Base-by-base conservation (phyloP, 345 rosid species). In the Boechera retrofracta region DNA sequence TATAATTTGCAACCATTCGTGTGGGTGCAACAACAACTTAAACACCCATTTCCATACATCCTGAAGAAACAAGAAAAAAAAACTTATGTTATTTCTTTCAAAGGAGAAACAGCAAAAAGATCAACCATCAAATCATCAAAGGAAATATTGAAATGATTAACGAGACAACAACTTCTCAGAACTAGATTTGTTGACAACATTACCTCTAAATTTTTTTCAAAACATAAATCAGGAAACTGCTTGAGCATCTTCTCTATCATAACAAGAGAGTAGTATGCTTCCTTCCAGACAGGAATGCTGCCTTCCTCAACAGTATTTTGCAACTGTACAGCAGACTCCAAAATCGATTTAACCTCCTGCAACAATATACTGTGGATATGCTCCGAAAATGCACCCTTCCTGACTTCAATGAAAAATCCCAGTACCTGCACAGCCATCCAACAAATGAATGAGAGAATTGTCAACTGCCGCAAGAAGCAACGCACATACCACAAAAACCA, bases 201-300 rank as follows among this genome's bases (percentile, higher is more conserved):
- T 82, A 89, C 98, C 95, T 91, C 89, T 28, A 85, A 74, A 51
- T 87, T 82, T 65, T 49, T 68, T 42, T 64, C 75, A 15, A 87
- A 79, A 71, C 73, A 21, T 45, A 85, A 71, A 49, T 68, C 80
- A 39, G 54, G 82, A 57, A 84, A 85, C 21, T 85, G 86, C 53
- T 74, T 75, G 31, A 93, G 81, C 76, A 91, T 83, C 87, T 93
- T 93, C 92, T 93, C 96, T 82, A 89, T 53, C 87, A 91, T 55
- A 77, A 89, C 83, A 66, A 93, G 81, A n/a, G 98, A 84, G 79
- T 83, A 88, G 77, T 88, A 91, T 21, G 92, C 87, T 71, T 87
- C 91, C 79, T 88, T 88, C 98, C 97, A 93, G 39, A 78, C 81
- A 73, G 88, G 86, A 63, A 78, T 33, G 32, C 69, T 66, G 39